A percentile compares a stretch with the other conserved stretches of the same genome.
These are phyloP conservation scores for Kuraishia molischiana DNA, from an alignment of 805 yeast species.

Conservation along the genomic window DNA sequence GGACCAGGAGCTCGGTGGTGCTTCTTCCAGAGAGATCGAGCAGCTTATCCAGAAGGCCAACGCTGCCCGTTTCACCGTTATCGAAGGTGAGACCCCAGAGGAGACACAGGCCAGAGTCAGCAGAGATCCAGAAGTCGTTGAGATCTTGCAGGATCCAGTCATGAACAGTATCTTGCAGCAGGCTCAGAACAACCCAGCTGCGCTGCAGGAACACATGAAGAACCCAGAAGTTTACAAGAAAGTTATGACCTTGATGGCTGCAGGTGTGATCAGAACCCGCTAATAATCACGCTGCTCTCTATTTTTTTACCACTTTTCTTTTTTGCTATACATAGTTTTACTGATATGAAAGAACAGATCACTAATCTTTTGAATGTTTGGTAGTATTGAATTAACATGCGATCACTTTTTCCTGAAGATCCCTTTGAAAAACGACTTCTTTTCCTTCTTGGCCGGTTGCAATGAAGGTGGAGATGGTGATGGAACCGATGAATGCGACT, in stretches of 20 bases:
- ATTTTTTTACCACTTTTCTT: too few relatives aligned
- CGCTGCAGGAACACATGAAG: slow-evolving; percentile 94
- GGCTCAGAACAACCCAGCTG: slow-evolving; percentile 93
- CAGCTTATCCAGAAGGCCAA: slow-evolving; percentile 70
- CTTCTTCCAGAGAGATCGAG: slow-evolving; percentile 65
- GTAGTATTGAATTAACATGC: neutral
- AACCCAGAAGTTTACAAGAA: slow-evolving; percentile 88
- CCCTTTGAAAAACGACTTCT: neutral
- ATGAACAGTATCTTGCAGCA: slow-evolving; percentile 93
- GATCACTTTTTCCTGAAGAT: neutral
- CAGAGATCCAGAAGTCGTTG: slow-evolving; percentile 89
- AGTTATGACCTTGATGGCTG: slow-evolving; percentile 84
- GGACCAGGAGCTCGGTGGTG: slow-evolving; percentile 57
- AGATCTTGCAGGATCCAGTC: slow-evolving; percentile 86
- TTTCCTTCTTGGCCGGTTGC: neutral
- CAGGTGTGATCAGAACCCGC: slow-evolving; percentile 93
- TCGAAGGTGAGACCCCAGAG: slow-evolving; percentile 87
- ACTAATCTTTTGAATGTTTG: too few relatives aligned
- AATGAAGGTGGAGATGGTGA: neutral
- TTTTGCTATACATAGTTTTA: too few relatives aligned
- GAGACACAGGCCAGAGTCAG: slow-evolving; percentile 86
- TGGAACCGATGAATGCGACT: neutral
- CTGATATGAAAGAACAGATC: too few relatives aligned
- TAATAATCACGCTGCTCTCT: too few relatives aligned
- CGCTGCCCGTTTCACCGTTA: slow-evolving; percentile 69